phyloP scores from a whole-genome alignment of 805 yeast species.

The Yarrowia divulgata region DNA sequence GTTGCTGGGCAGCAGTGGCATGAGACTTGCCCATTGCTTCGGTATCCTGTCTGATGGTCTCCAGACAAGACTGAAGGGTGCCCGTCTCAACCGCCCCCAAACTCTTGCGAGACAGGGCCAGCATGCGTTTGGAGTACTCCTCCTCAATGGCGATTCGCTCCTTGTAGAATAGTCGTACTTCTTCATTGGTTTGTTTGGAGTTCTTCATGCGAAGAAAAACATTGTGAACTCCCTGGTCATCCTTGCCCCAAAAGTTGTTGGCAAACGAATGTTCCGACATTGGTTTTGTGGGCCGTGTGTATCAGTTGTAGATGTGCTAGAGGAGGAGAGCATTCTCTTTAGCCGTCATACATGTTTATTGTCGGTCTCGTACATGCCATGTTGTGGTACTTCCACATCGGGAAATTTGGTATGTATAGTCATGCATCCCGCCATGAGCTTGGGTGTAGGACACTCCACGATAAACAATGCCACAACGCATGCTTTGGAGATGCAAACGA shows the following conservation, averaged over 20 bases:
- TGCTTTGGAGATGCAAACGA: slow-evolving; percentile 2
- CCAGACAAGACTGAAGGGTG: slow-evolving; percentile 64
- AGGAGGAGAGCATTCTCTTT: background rate
- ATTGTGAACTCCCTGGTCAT: slow-evolving; percentile 64
- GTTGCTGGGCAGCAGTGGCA: slow-evolving; percentile 58
- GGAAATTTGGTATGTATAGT: slow-evolving; percentile 15
- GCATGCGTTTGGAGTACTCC: slow-evolving; percentile 68
- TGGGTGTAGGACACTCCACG: background rate
- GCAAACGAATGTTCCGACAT: slow-evolving; percentile 46
- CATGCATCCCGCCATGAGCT: slow-evolving; percentile 13
- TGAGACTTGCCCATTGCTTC: slow-evolving; percentile 65
- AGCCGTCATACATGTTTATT: slow-evolving; percentile 15
- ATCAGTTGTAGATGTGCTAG: slow-evolving; percentile 18
- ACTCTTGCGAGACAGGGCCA: slow-evolving; percentile 57
- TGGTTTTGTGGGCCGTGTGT: slow-evolving; percentile 6
- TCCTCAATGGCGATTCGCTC: slow-evolving; percentile 70
- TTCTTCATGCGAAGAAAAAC: slow-evolving; percentile 65
- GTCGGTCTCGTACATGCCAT: slow-evolving; percentile 8
- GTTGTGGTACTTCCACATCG: slow-evolving; percentile 22
- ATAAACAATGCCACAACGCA: slow-evolving; percentile 21
- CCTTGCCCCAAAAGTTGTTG: slow-evolving; percentile 60
- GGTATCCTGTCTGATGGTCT: slow-evolving; percentile 65
- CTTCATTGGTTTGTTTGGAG: slow-evolving; percentile 65
- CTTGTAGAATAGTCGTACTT: slow-evolving; percentile 57
- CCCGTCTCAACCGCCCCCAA: slow-evolving; percentile 69